Evolutionary conservation across 2,329 filamentous ascomycete species (phyloP).

Genomic region (Arthrobotrys entomopaga): DNA sequence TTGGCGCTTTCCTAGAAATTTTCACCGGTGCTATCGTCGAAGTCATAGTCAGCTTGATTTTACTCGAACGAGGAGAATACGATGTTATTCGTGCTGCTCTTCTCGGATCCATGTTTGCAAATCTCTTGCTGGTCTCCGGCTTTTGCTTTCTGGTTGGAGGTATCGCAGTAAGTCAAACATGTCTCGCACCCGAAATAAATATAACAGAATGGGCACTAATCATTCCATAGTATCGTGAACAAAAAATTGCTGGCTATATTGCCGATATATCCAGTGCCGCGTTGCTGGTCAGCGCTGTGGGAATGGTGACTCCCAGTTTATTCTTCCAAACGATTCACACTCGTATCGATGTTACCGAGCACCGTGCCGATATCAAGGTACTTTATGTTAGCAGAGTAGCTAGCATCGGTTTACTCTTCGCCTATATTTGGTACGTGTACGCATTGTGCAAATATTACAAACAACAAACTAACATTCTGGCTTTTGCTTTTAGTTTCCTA

Average conservation of each 20-base stretch:
- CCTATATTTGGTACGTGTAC: constrained; percentile 38
- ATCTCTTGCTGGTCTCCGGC: constrained; percentile 81
- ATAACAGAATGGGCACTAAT: constrained; percentile 1
- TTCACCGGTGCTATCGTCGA: constrained; percentile 80
- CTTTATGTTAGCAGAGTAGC: constrained; percentile 43
- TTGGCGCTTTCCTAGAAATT: constrained; percentile 72
- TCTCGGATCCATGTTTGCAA: constrained; percentile 82
- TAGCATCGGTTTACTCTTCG: constrained; percentile 41
- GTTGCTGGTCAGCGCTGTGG: constrained; percentile 47
- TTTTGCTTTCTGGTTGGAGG: constrained; percentile 83
- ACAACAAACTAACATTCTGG: constrained; percentile 11
- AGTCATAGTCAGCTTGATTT: constrained; percentile 81
- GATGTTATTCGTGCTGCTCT: constrained; percentile 84
- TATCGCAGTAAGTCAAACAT: constrained; percentile 61
- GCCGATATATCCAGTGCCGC: constrained; percentile 48
- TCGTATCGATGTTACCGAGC: constrained; percentile 23
- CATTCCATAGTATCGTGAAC: constrained; percentile 25
- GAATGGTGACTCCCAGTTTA: constrained; percentile 40
- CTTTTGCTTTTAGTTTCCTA: constrained; percentile 63
- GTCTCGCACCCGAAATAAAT: no score
- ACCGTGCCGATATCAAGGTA: constrained; percentile 15
- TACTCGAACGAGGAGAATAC: constrained; percentile 70
- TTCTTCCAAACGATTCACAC: constrained; percentile 50
- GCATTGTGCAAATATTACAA: no score
- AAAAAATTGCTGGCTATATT: constrained; percentile 43